A percentile compares a stretch with the other conserved stretches of the same genome.
These are phyloP conservation scores for Populus simonii DNA, from an alignment of 345 rosid species.

Conservation along the genomic window DNA sequence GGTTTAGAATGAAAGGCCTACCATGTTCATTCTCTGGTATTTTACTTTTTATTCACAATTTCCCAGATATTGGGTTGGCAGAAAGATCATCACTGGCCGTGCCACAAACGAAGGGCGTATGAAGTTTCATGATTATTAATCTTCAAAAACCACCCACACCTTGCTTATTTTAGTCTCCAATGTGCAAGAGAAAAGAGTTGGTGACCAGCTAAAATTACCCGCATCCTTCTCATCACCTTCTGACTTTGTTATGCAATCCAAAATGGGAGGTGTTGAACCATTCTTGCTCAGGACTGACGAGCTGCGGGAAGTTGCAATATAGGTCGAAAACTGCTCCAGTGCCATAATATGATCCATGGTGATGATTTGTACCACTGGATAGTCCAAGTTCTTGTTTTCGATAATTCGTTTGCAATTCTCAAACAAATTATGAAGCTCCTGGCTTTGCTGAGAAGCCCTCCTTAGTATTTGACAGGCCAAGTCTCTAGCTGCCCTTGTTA, in stretches of 20 bases:
- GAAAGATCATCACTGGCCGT: not conserved
- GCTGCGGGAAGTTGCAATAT: not conserved
- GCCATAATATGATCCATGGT: constrained; percentile 57
- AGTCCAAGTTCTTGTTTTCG: constrained; percentile 56
- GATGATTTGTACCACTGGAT: constrained; percentile 60
- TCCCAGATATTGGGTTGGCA: not conserved
- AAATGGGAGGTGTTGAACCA: constrained; percentile 4
- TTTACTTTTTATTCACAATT: too few relatives aligned
- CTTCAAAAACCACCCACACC: constrained; percentile 79
- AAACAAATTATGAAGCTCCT: constrained; percentile 46
- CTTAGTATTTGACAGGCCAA: constrained; percentile 62
- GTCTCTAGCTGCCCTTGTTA: constrained; percentile 55
- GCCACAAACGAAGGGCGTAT: not conserved
- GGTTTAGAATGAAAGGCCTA: too few relatives aligned
- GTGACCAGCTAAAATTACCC: constrained; percentile 12
- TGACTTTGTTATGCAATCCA: constrained; percentile 16
- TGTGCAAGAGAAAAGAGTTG: constrained; percentile 42
- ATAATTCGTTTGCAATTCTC: constrained; percentile 48
- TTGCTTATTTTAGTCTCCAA: constrained; percentile 74
- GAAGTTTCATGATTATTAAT: constrained; percentile 24
- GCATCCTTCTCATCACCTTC: constrained; percentile 13
- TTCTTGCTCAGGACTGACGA: too few relatives aligned
- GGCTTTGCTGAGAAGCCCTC: constrained; percentile 58
- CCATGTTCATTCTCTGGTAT: too few relatives aligned
- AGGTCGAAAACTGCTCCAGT: constrained; percentile 47